Percentiles rank a stretch among this genome's conserved stretches.
Conservation (phyloP, 208 protist species). For the Acanthamoeba royreba region DNA sequence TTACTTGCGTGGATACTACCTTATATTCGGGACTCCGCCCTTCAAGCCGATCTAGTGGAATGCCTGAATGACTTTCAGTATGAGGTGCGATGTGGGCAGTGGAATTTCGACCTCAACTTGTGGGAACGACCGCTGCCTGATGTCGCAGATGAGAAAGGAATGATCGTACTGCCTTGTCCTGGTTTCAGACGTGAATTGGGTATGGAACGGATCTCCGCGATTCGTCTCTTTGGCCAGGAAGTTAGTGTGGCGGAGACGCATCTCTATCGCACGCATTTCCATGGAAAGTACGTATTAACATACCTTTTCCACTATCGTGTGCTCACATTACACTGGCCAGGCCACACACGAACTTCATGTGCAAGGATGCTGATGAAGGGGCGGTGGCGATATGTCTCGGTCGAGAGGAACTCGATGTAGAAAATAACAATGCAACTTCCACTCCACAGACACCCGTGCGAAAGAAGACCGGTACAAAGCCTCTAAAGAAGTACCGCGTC, state of each 20-base stretch:
- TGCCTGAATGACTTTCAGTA: not conserved
- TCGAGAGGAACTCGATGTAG: not conserved
- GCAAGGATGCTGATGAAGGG: not conserved
- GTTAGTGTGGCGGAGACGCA: not conserved
- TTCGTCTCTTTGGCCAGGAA: not conserved
- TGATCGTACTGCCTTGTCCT: not conserved
- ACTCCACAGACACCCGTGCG: not conserved
- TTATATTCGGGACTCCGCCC: not conserved
- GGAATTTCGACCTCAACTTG: slow-evolving; percentile 31
- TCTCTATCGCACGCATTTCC: not conserved
- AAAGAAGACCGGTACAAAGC: slow-evolving; percentile 4
- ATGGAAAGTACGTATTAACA: not conserved
- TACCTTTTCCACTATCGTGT: not conserved
- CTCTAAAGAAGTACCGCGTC: slow-evolving; percentile 5
- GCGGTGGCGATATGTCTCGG: not conserved
- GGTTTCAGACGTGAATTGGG: slow-evolving; percentile 4
- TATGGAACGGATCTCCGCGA: not conserved
- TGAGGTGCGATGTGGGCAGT: slow-evolving; percentile 13
- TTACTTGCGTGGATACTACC: not conserved
- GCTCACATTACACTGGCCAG: not conserved
- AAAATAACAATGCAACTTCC: not conserved
- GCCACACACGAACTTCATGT: not conserved
- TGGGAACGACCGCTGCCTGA: not conserved
- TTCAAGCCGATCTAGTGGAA: not conserved
- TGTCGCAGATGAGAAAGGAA: not conserved